phyloP scores from a whole-genome alignment of 176 grass and related monocot genomes.

The Thinopyrum elongatum region DNA sequence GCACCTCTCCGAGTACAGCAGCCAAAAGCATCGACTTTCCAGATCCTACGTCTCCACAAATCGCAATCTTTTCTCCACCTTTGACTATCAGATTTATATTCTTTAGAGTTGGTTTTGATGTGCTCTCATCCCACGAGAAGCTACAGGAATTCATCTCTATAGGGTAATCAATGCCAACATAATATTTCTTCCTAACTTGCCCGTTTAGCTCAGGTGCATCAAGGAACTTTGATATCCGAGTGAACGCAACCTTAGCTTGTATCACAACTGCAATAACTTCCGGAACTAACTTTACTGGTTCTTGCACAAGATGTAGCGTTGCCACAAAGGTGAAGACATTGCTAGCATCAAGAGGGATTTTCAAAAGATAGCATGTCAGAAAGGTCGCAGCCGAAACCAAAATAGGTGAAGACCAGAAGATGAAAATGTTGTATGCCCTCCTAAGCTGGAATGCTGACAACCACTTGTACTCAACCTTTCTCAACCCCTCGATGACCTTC shows the following conservation, averaged over 20 bases:
- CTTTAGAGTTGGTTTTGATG: conserved; percentile 51
- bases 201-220: conserved; percentile 66
- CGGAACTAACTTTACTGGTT: conserved; percentile 69
- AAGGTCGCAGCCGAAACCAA: conserved; percentile 82
- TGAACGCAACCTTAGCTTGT: conserved; percentile 87
- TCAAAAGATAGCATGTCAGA: conserved; percentile 68
- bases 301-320: conserved; percentile 73
- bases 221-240: conserved; percentile 63
- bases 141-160: conserved; percentile 54
- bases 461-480: conserved; percentile 71
- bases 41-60: background rate
- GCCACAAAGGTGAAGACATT: conserved; percentile 92
- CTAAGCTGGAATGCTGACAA: conserved; percentile 70
- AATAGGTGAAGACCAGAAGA: conserved; percentile 88
- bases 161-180: conserved; percentile 26
- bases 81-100: conserved; percentile 71
- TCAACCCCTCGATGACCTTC: conserved; percentile 66
- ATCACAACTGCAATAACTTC: conserved; percentile 81
- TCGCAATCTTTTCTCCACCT: conserved; percentile 36
- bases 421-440: conserved; percentile 75
- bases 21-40: conserved; percentile 79
- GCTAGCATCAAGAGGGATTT: conserved; percentile 65
- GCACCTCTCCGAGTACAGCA: conserved; percentile 76
- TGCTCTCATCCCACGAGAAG: conserved; percentile 85
- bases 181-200: conserved; percentile 33